Conservation (phyloP, 768 basidiomycete genomes). For the Pulveroboletus sp. region DNA sequence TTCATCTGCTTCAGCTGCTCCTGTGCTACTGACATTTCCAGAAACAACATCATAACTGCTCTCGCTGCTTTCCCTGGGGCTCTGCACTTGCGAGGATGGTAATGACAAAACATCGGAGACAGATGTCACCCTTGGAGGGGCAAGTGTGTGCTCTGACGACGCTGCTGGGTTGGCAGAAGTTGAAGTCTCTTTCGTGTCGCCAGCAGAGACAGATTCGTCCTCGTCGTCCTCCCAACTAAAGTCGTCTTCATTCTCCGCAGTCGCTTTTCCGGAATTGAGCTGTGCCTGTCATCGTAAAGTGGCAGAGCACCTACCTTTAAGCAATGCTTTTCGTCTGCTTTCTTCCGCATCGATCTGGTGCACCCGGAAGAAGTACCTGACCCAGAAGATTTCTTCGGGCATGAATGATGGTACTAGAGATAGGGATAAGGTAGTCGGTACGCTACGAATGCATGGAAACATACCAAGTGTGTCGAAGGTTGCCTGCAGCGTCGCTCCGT, state of each 20-base stretch:
- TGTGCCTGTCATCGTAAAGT: background rate
- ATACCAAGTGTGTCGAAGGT: constrained; percentile 60
- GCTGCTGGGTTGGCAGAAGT: constrained; percentile 10
- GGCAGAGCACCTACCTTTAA: constrained; percentile 51
- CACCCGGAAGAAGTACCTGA: constrained; percentile 84
- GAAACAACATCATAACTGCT: constrained; percentile 67
- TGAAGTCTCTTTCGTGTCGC: constrained; percentile 6
- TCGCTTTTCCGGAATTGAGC: constrained; percentile 36
- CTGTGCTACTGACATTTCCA: constrained; percentile 45
- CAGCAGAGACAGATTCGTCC: constrained; percentile 48
- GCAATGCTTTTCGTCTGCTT: constrained; percentile 68
- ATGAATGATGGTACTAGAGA: constrained; percentile 66
- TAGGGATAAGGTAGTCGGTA: constrained; percentile 4
- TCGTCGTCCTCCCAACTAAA: constrained; percentile 93
- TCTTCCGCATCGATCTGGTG: constrained; percentile 79
- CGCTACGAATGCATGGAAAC: constrained; percentile 16
- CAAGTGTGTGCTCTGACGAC: constrained; percentile 25
- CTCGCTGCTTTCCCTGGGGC: constrained; percentile 57
- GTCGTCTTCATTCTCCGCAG: constrained; percentile 72
- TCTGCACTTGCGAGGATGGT: constrained; percentile 34
- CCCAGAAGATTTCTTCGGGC: constrained; percentile 72
- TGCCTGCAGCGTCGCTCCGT: constrained; percentile 49
- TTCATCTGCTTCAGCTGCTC: constrained; percentile 31
- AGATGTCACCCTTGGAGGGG: constrained; percentile 19
- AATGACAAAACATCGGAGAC: constrained; percentile 19